phyloP scores from a whole-genome alignment of 2,329 filamentous ascomycete species.

The Fusarium staphyleae region DNA sequence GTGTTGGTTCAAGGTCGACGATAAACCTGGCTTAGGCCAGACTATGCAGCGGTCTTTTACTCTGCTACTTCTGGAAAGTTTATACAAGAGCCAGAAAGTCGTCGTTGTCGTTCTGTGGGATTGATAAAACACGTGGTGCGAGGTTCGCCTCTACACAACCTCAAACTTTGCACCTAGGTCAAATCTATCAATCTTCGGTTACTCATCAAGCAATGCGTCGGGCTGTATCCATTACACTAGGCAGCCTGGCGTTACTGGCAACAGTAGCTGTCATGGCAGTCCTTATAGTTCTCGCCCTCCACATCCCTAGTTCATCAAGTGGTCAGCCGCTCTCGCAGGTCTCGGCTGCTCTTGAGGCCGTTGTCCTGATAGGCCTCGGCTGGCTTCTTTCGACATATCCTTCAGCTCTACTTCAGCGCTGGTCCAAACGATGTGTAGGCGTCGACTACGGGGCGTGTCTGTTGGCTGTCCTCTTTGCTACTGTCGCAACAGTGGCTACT shows the following conservation, averaged over 20 bases:
- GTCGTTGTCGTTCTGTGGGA: slow-evolving; percentile 3
- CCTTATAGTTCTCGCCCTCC: slow-evolving; percentile 31
- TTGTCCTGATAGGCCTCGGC: slow-evolving; percentile 37
- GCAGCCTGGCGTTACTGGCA: slow-evolving; percentile 33
- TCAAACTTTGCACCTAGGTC: slow-evolving; percentile 13
- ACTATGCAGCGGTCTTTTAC: slow-evolving; percentile 22
- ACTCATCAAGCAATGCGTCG: slow-evolving; percentile 28
- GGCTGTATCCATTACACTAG: slow-evolving; percentile 28
- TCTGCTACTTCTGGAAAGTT: slow-evolving; percentile 4
- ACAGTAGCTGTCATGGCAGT: slow-evolving; percentile 33
- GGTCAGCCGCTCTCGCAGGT: slow-evolving; percentile 38
- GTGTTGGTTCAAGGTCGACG: slow-evolving; percentile 5
- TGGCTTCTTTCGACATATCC: slow-evolving; percentile 47
- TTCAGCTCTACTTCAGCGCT: slow-evolving; percentile 30
- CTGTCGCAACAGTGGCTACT: slow-evolving; percentile 53
- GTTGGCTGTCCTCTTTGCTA: slow-evolving; percentile 53
- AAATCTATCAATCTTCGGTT: slow-evolving; percentile 2
- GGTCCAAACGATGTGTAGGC: slow-evolving; percentile 36
- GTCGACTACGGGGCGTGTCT: slow-evolving; percentile 44
- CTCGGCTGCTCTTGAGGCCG: slow-evolving; percentile 42
- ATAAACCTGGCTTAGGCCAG: slow-evolving; percentile 17
- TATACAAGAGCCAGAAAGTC: background rate
- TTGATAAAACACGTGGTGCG: slow-evolving; percentile 16
- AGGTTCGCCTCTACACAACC: slow-evolving; percentile 26
- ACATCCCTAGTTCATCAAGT: slow-evolving; percentile 32